Evolutionary conservation across 2,329 filamentous ascomycete genomes (phyloP).

Genomic region (Pyricularia pennisetigena): DNA sequence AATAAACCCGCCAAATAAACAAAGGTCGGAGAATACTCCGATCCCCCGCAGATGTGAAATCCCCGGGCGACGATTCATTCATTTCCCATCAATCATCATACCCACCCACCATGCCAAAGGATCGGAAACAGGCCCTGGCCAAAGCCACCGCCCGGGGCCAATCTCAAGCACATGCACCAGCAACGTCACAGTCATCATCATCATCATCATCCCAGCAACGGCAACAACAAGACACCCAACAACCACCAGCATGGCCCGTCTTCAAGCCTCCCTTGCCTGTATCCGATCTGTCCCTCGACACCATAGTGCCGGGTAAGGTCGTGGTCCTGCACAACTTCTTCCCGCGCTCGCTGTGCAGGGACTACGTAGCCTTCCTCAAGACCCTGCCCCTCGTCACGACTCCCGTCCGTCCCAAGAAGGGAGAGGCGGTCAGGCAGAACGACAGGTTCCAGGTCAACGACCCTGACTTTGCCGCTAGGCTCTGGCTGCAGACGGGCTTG

Average conservation of each 20-base stretch:
- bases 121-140: background rate
- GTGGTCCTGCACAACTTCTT: conserved; percentile 66
- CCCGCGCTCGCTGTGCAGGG: conserved; percentile 63
- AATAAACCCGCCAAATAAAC: background rate
- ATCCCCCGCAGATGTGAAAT: background rate
- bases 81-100: no score
- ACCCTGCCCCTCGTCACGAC: conserved; percentile 67
- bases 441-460: conserved; percentile 83
- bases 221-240: conserved; percentile 3
- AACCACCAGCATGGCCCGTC: conserved; percentile 53
- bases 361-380: conserved; percentile 63
- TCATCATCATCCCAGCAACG: conserved; percentile 7
- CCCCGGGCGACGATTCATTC: background rate
- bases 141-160: background rate
- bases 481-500: conserved; percentile 73
- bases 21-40: background rate
- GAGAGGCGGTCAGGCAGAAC: conserved; percentile 77
- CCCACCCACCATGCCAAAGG: background rate
- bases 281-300: conserved; percentile 49
- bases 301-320: conserved; percentile 53
- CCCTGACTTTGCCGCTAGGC: conserved; percentile 56
- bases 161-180: background rate
- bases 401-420: conserved; percentile 66
- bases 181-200: conserved; percentile 10
- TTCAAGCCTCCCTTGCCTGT: conserved; percentile 61